A percentile compares a stretch with the other conserved stretches of the same genome.
Evolutionary conservation across 2,329 filamentous ascomycete genomes (phyloP).

Genomic region (Fusarium sp.): DNA sequence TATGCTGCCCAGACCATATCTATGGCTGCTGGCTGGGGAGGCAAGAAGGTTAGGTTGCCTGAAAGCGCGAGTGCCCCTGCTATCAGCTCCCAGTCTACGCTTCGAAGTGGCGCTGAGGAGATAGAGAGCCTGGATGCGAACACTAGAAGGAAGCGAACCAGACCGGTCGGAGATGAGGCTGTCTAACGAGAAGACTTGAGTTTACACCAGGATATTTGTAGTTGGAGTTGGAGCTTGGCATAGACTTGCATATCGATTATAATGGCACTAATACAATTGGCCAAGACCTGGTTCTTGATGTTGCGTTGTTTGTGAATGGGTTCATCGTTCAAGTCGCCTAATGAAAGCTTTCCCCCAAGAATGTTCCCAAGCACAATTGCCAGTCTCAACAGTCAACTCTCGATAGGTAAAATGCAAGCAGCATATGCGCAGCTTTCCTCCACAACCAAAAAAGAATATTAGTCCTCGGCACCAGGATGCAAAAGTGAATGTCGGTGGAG

Average conservation of each 20-base stretch:
- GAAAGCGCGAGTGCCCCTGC: conserved; percentile 11
- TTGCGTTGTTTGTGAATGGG: background rate
- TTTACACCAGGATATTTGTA: background rate
- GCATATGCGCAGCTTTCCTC: background rate
- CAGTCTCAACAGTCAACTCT: fast-evolving
- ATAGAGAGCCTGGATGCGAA: conserved; percentile 25
- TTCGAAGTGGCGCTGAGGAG: conserved; percentile 30
- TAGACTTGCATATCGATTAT: background rate
- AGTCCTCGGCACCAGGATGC: fast-evolving
- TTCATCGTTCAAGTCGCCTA: background rate
- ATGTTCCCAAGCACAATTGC: background rate
- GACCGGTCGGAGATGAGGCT: conserved; percentile 27
- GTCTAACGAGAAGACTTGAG: background rate
- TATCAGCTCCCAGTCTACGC: conserved; percentile 11
- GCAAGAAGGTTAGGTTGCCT: conserved; percentile 24
- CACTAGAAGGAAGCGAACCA: conserved; percentile 22
- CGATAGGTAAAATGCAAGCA: too few relatives aligned
- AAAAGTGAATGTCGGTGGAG: background rate
- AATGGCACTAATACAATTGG: background rate
- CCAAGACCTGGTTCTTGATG: background rate
- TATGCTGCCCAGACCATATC: conserved; percentile 36
- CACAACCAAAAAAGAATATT: background rate
- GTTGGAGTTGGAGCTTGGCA: background rate
- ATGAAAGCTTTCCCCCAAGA: background rate
- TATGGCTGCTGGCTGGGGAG: conserved; percentile 41